Conservation (phyloP, 177 flowering plant genomes). For the Vitis hybrid region DNA sequence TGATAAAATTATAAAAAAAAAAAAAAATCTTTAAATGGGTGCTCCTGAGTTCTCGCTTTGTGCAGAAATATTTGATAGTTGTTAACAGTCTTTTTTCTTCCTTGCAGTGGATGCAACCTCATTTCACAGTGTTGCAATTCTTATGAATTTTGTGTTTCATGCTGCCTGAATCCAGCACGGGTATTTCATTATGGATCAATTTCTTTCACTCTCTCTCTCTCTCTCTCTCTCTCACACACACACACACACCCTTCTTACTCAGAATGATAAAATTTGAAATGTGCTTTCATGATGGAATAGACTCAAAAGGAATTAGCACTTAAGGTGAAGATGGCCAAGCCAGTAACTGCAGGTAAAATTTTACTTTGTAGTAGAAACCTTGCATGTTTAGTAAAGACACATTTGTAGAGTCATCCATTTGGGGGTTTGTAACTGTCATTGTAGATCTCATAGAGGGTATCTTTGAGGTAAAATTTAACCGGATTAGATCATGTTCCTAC, state of each 20-base stretch:
- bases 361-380: background rate
- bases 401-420: background rate
- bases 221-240: too few species aligned
- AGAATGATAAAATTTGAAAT: background rate
- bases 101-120: conserved; percentile 83
- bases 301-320: conserved; percentile 58
- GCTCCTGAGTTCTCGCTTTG: background rate
- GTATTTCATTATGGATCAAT: conserved; percentile 31
- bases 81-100: conserved; percentile 1
- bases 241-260: background rate
- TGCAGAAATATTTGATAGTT: conserved; percentile 1
- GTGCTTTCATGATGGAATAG: background rate
- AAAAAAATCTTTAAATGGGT: background rate
- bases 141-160: conserved; percentile 93
- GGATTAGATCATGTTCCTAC: background rate
- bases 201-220: background rate
- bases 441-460: background rate
- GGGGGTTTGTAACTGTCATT: background rate
- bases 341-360: conserved; percentile 72
- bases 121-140: conserved; percentile 86
- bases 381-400: background rate
- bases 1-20: too few species aligned
- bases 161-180: conserved; percentile 78
- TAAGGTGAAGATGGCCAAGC: conserved; percentile 79
- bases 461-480: background rate